Evolutionary conservation across 257 asterid genomes (phyloP).

Genomic region (Nicotiana sylvestris): DNA sequence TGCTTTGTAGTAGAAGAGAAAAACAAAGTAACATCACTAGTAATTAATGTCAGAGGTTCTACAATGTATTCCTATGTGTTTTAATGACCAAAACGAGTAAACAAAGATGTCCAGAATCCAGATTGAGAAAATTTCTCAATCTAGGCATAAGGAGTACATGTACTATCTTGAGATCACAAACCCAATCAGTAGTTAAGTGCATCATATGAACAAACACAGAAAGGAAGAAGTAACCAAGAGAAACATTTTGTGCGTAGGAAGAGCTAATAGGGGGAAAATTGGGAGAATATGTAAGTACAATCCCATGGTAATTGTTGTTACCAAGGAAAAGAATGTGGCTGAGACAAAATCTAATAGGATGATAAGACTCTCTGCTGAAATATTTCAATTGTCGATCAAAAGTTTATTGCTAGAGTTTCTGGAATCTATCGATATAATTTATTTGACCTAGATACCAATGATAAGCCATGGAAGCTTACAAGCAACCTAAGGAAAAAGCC

Average conservation of each 20-base stretch:
- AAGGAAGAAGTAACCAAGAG: background rate
- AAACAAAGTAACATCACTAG: background rate
- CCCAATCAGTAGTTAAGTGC: background rate
- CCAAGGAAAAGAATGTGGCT: background rate
- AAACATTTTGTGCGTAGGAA: background rate
- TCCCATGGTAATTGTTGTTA: background rate
- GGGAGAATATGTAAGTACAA: background rate
- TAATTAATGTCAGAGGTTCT: background rate
- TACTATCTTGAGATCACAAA: background rate
- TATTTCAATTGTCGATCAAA: background rate
- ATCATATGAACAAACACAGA: background rate
- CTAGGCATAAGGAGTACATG: background rate
- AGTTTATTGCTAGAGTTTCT: background rate
- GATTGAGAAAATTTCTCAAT: background rate
- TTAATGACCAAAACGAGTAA: constrained; percentile 8
- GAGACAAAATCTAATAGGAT: background rate
- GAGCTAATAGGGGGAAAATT: background rate
- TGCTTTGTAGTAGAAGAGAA: background rate
- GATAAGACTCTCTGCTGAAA: background rate
- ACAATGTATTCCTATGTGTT: background rate
- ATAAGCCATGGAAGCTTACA: background rate
- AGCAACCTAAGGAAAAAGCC: constrained; percentile 3
- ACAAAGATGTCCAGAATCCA: background rate
- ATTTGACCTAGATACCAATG: background rate
- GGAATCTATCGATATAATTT: background rate